These are phyloP conservation scores for Friedmanniomyces simplex DNA, from an alignment of 495 filamentous ascomycete species.

Conservation along the genomic window DNA sequence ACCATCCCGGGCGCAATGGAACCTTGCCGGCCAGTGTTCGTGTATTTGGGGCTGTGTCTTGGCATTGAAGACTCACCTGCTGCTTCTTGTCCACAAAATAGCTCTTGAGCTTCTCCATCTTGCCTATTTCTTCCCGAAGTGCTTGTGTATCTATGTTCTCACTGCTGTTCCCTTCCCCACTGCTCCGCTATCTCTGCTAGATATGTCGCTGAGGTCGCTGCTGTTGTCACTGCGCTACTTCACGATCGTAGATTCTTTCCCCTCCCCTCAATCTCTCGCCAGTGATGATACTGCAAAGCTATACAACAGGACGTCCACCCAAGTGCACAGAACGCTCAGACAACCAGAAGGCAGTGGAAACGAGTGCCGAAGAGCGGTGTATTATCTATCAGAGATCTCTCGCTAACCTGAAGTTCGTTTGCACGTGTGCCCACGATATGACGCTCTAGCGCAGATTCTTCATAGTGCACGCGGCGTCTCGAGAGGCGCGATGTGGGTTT, in stretches of 20 bases:
- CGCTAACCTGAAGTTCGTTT: neutral
- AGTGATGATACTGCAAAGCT: too few species aligned
- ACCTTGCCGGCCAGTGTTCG: neutral
- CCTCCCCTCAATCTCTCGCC: too few species aligned
- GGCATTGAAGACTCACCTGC: conserved; percentile 3
- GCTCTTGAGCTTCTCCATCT: conserved; percentile 17
- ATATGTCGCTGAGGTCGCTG: too few species aligned
- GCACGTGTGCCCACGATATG: neutral
- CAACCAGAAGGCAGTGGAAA: neutral
- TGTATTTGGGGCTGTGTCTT: neutral
- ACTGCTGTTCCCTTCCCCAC: neutral
- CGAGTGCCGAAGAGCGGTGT: neutral
- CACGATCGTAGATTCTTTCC: too few species aligned
- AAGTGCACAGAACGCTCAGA: too few species aligned
- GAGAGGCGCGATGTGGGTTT: neutral
- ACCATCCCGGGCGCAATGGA: neutral
- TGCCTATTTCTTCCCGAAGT: neutral
- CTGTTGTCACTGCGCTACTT: too few species aligned
- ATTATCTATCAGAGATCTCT: neutral
- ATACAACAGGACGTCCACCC: too few species aligned
- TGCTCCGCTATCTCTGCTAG: neutral
- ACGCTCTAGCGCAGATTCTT: neutral
- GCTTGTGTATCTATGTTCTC: neutral
- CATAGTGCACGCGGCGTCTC: neutral
- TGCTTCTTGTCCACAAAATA: conserved; percentile 18